These are phyloP conservation scores for Cardiospermum halicacabum DNA, from an alignment of 345 rosid genomes.

Conservation along the genomic window DNA sequence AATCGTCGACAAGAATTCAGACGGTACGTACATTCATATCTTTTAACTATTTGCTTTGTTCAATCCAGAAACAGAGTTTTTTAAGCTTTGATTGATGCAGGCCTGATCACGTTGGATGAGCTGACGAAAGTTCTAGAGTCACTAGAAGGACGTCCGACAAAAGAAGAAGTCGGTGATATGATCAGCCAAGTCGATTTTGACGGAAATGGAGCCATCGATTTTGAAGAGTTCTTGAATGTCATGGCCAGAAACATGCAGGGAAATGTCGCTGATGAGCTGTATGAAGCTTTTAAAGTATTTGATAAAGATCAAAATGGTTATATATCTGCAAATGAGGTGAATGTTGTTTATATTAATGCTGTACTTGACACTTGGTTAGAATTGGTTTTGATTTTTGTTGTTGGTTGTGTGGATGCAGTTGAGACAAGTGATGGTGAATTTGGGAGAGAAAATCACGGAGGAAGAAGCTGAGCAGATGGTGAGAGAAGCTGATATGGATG, in stretches of 20 bases:
- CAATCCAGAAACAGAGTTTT: neutral
- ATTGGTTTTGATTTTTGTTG: too few relatives aligned
- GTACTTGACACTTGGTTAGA: too few relatives aligned
- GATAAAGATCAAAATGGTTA: slow-evolving; percentile 64
- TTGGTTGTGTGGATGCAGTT: too few relatives aligned
- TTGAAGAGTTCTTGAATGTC: slow-evolving; percentile 39
- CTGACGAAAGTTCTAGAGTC: slow-evolving; percentile 32
- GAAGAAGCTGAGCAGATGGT: slow-evolving; percentile 88
- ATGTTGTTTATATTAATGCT: too few relatives aligned
- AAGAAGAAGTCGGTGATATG: slow-evolving; percentile 48
- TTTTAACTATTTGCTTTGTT: too few relatives aligned
- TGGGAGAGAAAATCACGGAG: slow-evolving; percentile 68
- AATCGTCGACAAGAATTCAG: slow-evolving; percentile 50
- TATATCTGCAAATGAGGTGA: slow-evolving; percentile 59
- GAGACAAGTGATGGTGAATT: slow-evolving; percentile 68
- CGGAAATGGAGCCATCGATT: slow-evolving; percentile 32
- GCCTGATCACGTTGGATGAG: slow-evolving; percentile 43
- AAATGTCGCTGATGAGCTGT: slow-evolving; percentile 42
- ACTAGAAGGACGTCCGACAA: slow-evolving; percentile 38
- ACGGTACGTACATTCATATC: too few relatives aligned
- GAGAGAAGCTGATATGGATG: slow-evolving; percentile 75
- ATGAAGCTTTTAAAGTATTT: slow-evolving; percentile 65
- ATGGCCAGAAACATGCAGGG: slow-evolving; percentile 52
- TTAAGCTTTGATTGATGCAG: slow-evolving; percentile 14
- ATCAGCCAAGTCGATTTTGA: slow-evolving; percentile 34